Evolutionary conservation across 805 yeast genomes (phyloP).

Genomic region (Candida rishiriensis): DNA sequence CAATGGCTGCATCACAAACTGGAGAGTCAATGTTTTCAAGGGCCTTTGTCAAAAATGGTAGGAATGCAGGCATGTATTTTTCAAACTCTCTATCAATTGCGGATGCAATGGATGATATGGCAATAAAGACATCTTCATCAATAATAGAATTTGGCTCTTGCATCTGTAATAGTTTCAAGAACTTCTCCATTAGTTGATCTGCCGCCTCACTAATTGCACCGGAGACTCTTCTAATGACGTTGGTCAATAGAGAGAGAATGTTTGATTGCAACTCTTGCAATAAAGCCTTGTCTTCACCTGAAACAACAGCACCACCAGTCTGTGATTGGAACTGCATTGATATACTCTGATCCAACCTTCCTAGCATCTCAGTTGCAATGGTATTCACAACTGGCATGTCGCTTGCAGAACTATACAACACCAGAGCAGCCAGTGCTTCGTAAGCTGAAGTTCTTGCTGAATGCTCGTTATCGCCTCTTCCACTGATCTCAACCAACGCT

Average conservation of each 20-base stretch:
- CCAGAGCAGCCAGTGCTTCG: conserved; percentile 84
- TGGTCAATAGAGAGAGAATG: conserved; percentile 71
- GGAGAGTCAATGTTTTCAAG: conserved; percentile 79
- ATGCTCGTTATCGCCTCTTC: conserved; percentile 74
- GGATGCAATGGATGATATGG: conserved; percentile 84
- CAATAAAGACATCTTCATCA: conserved; percentile 93
- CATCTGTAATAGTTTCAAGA: conserved; percentile 62
- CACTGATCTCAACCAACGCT: conserved; percentile 63
- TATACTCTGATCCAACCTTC: conserved; percentile 68
- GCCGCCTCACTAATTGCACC: conserved; percentile 60
- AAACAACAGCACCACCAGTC: conserved; percentile 13
- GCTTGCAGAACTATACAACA: conserved; percentile 66
- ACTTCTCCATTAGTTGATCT: conserved; percentile 80
- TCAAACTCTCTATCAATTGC: conserved; percentile 69
- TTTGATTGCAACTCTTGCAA: conserved; percentile 88
- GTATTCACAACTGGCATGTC: conserved; percentile 64
- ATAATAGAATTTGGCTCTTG: conserved; percentile 59
- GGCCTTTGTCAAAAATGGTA: conserved; percentile 79
- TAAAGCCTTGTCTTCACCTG: conserved; percentile 67
- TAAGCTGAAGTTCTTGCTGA: conserved; percentile 94
- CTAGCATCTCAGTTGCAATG: conserved; percentile 70
- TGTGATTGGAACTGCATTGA: conserved; percentile 46
- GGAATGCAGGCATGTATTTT: conserved; percentile 73
- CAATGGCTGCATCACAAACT: conserved; percentile 85
- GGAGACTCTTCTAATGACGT: conserved; percentile 78